Percentiles rank a stretch among this genome's conserved stretches.
phyloP scores from a whole-genome alignment of 495 filamentous ascomycete species.

The Parachaetomium inaequale region DNA sequence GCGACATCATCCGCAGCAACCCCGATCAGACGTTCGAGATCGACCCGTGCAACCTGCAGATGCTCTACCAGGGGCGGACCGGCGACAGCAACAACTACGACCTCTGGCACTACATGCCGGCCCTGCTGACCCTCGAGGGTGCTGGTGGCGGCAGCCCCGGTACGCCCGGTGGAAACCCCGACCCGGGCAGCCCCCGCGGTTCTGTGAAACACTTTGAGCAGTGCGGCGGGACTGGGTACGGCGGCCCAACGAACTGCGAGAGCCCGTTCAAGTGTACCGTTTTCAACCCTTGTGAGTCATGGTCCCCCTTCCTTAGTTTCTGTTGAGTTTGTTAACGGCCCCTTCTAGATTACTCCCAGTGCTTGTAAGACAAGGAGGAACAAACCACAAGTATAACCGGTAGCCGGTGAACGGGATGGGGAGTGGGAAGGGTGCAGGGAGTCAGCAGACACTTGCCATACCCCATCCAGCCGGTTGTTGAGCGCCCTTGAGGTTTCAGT shows the following conservation, averaged over 20 bases:
- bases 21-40: constrained; percentile 56
- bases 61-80: constrained; percentile 55
- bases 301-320: too few species aligned
- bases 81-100: constrained; percentile 40
- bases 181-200: background rate
- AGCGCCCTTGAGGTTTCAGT: too few species aligned
- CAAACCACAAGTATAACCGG: too few species aligned
- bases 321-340: too few species aligned
- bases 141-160: constrained; percentile 5
- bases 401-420: too few species aligned
- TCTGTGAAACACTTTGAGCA: constrained; percentile 16
- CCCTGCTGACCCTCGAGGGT: constrained; percentile 46
- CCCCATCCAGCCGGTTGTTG: too few species aligned
- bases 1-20: constrained; percentile 53
- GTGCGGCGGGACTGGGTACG: constrained; percentile 22
- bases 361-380: too few species aligned
- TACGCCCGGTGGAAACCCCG: too few species aligned
- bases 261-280: constrained; percentile 20
- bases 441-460: too few species aligned
- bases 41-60: constrained; percentile 56
- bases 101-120: constrained; percentile 48
- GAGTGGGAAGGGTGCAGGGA: too few species aligned
- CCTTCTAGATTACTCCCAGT: too few species aligned
- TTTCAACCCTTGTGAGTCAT: constrained; percentile 19
- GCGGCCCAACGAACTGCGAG: constrained; percentile 23